phyloP scores from a whole-genome alignment of 2,329 filamentous ascomycete species.

The Cadophora malorum region DNA sequence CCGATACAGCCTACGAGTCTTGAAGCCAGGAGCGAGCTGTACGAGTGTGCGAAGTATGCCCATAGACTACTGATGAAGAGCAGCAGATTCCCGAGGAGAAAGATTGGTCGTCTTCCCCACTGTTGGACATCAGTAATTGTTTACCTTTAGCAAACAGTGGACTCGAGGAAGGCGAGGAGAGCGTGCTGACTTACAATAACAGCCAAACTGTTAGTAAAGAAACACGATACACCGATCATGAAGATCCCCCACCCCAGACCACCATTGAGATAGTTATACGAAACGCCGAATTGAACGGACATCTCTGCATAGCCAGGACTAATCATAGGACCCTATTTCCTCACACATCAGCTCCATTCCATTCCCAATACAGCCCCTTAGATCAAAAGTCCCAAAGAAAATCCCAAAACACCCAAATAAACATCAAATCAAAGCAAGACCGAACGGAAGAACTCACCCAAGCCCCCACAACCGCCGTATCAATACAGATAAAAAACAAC shows the following conservation, averaged over 20 bases:
- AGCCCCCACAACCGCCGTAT: conserved; percentile 47
- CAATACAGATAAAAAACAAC: conserved; percentile 48
- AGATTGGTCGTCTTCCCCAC: conserved; percentile 33
- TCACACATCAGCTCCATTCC: not conserved
- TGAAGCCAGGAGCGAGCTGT: conserved; percentile 34
- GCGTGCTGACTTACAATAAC: conserved; percentile 17
- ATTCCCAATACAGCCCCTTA: not conserved
- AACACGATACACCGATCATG: conserved; percentile 43
- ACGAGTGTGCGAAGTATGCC: conserved; percentile 29
- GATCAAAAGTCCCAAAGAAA: not conserved
- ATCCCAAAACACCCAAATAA: not conserved
- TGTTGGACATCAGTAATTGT: not conserved
- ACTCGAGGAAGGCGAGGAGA: not conserved
- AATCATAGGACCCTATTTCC: conserved; percentile 45
- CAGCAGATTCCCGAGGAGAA: conserved; percentile 30
- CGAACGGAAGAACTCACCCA: conserved; percentile 30
- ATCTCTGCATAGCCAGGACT: conserved; percentile 46
- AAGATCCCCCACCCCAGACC: conserved; percentile 46
- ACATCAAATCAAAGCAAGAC: no score
- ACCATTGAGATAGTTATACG: conserved; percentile 45
- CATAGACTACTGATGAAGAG: conserved; percentile 33
- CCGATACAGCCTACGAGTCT: conserved; percentile 38
- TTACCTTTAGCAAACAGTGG: not conserved
- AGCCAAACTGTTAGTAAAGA: conserved; percentile 30
- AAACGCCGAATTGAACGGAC: conserved; percentile 44